Evolutionary conservation across 148 eudicot genomes (phyloP).

Genomic region (Persicaria maculosa): DNA sequence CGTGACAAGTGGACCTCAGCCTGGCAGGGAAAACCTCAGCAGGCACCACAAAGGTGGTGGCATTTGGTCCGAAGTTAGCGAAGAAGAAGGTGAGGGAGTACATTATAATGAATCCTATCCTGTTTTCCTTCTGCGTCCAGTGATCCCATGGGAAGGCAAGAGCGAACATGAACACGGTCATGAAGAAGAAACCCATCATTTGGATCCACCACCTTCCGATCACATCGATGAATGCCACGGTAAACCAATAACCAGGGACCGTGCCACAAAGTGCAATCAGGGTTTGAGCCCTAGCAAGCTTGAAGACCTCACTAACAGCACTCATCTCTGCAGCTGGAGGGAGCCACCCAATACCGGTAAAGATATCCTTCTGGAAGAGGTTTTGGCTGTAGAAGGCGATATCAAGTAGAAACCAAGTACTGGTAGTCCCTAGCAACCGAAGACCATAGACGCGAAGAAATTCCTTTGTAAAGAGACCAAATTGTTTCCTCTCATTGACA

Average conservation of each 20-base stretch:
- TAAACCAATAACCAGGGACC: constrained; percentile 9
- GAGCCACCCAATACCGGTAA: constrained; percentile 6
- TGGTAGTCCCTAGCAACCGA: constrained; percentile 2
- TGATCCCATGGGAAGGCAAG: constrained; percentile 9
- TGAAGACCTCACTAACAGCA: constrained; percentile 6
- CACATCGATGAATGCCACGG: constrained; percentile 10
- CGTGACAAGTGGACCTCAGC: constrained; percentile 27
- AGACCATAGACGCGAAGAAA: not conserved
- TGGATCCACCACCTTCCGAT: constrained; percentile 9
- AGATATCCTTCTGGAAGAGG: constrained; percentile 11
- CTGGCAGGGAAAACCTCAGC: constrained; percentile 29
- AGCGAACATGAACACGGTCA: constrained; percentile 13
- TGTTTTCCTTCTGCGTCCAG: not conserved
- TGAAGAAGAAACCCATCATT: constrained; percentile 9
- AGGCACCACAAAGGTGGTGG: constrained; percentile 23
- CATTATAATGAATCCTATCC: constrained; percentile 6
- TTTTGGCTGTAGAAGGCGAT: constrained; percentile 12
- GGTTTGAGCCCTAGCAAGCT: constrained; percentile 8
- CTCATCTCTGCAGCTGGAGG: constrained; percentile 3
- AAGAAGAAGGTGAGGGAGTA: constrained; percentile 16
- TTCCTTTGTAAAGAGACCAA: not conserved
- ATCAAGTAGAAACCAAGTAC: constrained; percentile 11
- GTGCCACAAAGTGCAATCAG: constrained; percentile 8
- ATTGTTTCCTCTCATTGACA: not conserved
- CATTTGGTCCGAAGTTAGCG: constrained; percentile 28